Percentiles rank a stretch among this genome's conserved stretches.
Conservation (phyloP, 139 green algal species). For the Chlamydomonas asymmetrica region DNA sequence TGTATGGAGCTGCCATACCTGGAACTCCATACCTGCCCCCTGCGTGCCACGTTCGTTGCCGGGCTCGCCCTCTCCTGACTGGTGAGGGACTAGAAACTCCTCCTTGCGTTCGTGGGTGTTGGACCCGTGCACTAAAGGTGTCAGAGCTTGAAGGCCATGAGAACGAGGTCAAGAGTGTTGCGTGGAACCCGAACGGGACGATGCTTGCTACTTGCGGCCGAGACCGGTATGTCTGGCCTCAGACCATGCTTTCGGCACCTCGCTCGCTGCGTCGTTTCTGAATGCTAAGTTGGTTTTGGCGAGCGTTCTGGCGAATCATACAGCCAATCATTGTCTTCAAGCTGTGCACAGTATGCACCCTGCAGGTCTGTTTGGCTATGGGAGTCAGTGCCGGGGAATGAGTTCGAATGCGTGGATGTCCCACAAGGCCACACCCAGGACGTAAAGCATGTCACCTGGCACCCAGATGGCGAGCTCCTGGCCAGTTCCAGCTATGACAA, state of each 20-base stretch:
- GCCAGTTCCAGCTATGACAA: constrained; percentile 91
- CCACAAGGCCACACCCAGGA: constrained; percentile 69
- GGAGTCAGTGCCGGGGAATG: constrained; percentile 78
- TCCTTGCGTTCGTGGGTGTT: no score
- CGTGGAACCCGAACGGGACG: constrained; percentile 79
- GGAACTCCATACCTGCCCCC: no score
- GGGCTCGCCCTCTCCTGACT: no score
- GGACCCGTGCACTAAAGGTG: no score
- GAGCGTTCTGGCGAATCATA: no score
- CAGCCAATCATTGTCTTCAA: no score
- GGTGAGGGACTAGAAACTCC: no score
- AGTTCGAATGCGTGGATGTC: constrained; percentile 94
- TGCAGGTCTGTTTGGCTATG: constrained; percentile 89
- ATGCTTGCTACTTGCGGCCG: constrained; percentile 91
- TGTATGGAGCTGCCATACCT: background rate
- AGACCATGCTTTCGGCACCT: no score
- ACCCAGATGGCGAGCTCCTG: constrained; percentile 83
- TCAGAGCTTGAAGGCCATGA: constrained; percentile 91
- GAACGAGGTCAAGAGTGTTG: constrained; percentile 93
- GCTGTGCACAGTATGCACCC: no score
- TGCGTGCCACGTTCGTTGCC: no score
- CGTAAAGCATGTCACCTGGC: constrained; percentile 94
- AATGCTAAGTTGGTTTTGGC: no score
- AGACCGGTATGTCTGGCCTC: constrained; percentile 85
- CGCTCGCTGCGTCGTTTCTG: no score